Evolutionary conservation across 2,329 filamentous ascomycete genomes (phyloP).

Genomic region (Calonectria montana): DNA sequence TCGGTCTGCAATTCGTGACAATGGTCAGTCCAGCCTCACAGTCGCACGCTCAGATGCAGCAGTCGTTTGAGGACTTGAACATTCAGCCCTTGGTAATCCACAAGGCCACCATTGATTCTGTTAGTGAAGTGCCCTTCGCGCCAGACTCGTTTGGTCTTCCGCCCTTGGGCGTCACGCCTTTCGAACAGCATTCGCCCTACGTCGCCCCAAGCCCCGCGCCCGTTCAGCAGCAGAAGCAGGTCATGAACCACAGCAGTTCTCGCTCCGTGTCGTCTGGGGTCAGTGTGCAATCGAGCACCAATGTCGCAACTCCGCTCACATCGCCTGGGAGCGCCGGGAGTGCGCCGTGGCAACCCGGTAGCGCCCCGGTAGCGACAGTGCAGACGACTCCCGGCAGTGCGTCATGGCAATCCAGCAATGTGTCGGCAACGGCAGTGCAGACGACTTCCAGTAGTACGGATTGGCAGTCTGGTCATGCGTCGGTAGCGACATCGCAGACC

Average conservation of each 20-base stretch:
- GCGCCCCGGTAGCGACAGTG: not conserved
- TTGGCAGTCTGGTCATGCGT: too few species aligned
- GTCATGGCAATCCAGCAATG: too few species aligned
- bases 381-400: not conserved
- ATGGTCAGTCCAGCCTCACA: conserved; percentile 8
- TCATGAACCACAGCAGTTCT: conserved; percentile 13
- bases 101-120: not conserved
- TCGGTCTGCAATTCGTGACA: not conserved
- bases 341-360: conserved; percentile 20
- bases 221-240: conserved; percentile 4
- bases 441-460: too few species aligned
- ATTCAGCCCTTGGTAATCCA: conserved; percentile 4
- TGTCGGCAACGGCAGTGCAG: too few species aligned
- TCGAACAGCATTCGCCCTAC: conserved; percentile 12
- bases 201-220: not conserved
- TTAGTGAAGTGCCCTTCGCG: not conserved
- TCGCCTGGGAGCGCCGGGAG: conserved; percentile 17
- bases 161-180: not conserved
- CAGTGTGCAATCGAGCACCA: conserved; percentile 26
- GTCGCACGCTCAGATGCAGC: conserved; percentile 6
- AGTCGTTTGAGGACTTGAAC: conserved; percentile 8
- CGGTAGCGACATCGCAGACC: too few species aligned
- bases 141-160: not conserved
- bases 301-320: conserved; percentile 20
- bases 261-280: conserved; percentile 7